Percentiles rank a stretch among this genome's conserved stretches.
Evolutionary conservation across 495 filamentous ascomycete genomes (phyloP).

Genomic region (Penicillium salamii): DNA sequence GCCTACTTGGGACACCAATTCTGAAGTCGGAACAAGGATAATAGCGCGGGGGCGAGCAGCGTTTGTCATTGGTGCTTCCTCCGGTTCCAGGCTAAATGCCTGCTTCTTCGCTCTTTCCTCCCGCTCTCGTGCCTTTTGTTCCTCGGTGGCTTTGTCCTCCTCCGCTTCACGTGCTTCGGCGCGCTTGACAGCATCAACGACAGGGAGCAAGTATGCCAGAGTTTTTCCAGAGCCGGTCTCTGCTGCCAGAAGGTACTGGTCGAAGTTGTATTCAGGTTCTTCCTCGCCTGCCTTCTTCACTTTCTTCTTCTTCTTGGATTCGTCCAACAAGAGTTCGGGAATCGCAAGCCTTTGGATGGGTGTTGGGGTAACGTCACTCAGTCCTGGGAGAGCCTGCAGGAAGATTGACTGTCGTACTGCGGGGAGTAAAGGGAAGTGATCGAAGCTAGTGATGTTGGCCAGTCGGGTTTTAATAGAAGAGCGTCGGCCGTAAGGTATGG

Average conservation of each 20-base stretch:
- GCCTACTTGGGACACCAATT: conserved; percentile 87
- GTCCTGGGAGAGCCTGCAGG: conserved; percentile 65
- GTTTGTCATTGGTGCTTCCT: conserved; percentile 52
- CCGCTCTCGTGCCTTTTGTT: conserved; percentile 43
- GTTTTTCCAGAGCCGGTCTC: conserved; percentile 98
- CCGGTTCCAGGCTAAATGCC: conserved; percentile 53
- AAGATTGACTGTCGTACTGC: conserved; percentile 69
- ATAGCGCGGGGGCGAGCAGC: conserved; percentile 77
- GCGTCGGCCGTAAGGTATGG: conserved; percentile 71
- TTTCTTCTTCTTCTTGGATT: conserved; percentile 23
- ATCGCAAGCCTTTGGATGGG: conserved; percentile 87
- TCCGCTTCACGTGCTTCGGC: conserved; percentile 64
- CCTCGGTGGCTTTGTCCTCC: conserved; percentile 49
- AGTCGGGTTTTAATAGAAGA: conserved; percentile 67
- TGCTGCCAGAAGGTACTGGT: conserved; percentile 84
- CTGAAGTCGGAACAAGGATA: conserved; percentile 89
- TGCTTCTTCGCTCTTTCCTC: conserved; percentile 49
- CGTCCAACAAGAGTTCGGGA: conserved; percentile 63
- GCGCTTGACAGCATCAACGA: conserved; percentile 77
- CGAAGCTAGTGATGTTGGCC: conserved; percentile 68
- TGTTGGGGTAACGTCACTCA: conserved; percentile 73
- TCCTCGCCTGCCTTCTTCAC: conserved; percentile 18
- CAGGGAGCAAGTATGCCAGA: conserved; percentile 81
- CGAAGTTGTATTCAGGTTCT: conserved; percentile 42
- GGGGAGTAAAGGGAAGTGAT: conserved; percentile 72